These are phyloP conservation scores for Discostella stelligeroides DNA, from an alignment of 108 stramenopile species.

Conservation along the genomic window DNA sequence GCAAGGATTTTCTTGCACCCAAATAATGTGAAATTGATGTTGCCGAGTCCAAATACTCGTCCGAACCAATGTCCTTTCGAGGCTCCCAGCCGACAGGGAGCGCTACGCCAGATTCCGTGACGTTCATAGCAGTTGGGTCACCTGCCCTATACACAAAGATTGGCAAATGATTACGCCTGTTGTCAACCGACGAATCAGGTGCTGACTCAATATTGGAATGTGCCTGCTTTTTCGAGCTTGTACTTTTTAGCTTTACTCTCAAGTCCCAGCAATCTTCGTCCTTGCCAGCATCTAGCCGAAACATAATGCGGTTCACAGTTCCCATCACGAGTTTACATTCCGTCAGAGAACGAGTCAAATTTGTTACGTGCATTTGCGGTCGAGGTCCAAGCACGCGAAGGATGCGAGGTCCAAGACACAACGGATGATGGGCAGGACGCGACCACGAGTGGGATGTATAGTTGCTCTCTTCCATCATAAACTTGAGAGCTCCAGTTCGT, in stretches of 20 bases:
- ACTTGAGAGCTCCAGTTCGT: constrained; percentile 35
- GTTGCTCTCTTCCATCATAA: constrained; percentile 78
- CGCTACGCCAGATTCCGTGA: constrained; percentile 48
- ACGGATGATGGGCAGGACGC: constrained; percentile 58
- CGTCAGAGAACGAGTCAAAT: constrained; percentile 62
- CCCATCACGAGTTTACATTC: constrained; percentile 73
- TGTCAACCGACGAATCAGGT: constrained; percentile 2
- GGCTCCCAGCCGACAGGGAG: constrained; percentile 73
- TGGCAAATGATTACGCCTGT: constrained; percentile 16
- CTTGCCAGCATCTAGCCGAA: constrained; percentile 57
- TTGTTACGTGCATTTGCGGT: constrained; percentile 64
- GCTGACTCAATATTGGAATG: background rate
- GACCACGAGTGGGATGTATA: constrained; percentile 77
- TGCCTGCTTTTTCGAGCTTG: constrained; percentile 25
- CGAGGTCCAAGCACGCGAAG: constrained; percentile 72
- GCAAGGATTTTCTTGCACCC: constrained; percentile 49
- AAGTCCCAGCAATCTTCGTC: constrained; percentile 63
- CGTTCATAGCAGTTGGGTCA: constrained; percentile 31
- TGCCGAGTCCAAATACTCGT: constrained; percentile 27
- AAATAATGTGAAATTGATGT: constrained; percentile 32
- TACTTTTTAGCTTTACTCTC: constrained; percentile 47
- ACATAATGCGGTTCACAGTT: constrained; percentile 81
- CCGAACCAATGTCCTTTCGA: constrained; percentile 27
- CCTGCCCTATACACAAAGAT: constrained; percentile 38
- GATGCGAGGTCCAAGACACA: constrained; percentile 70